Evolutionary conservation across 2,329 filamentous ascomycete species (phyloP), one percentile per base, ranked within the genome.

Genomic region (Arthrobotrys pseudoclavata): DNA sequence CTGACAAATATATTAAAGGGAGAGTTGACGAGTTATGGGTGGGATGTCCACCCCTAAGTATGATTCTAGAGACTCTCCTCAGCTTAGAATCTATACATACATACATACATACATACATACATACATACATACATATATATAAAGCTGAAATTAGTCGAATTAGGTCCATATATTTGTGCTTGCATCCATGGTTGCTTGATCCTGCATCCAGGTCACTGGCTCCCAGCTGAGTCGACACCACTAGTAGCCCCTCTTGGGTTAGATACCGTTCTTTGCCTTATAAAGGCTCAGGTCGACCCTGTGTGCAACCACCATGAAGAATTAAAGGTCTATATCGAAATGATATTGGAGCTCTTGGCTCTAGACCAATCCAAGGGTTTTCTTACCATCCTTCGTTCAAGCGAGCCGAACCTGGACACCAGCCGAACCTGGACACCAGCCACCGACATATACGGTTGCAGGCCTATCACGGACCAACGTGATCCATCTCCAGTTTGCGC

Each of bases 341-440:
- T 20, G n/a, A 47, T 20, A 47, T 47, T 9, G n/a, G 15, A 12
- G 18, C 42, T 20, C n/a, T 20, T n/a, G n/a, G n/a, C n/a, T n/a
- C n/a, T n/a, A 15, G 10, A 50, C 47, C 22, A 26, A 13, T 50
- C 20, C 13, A 24, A 22, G 20, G 47, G 12, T 45, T 10, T 24
- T 4, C 20, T 48, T n/a, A 47, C 13, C 47, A 12, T 22, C 47
- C 10, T 12, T 42, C 37, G 22, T 18, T 20, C 53, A 60, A 42
- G 55, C 55, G 55, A 60, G 55, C 34, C 12, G 55, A 57, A 40
- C 52, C 50, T 53, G 15, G 47, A 13, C 1, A 53, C 55, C 55
- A 60, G 34, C 55, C 55, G n/a, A n/a, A 40, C 52, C 50, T 53
- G 15, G 47, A 13, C 1, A 53, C 55, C 55, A 60, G 34, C 55